Evolutionary conservation across 129 eudicot species (phyloP).

Genomic region (Arctium minus): DNA sequence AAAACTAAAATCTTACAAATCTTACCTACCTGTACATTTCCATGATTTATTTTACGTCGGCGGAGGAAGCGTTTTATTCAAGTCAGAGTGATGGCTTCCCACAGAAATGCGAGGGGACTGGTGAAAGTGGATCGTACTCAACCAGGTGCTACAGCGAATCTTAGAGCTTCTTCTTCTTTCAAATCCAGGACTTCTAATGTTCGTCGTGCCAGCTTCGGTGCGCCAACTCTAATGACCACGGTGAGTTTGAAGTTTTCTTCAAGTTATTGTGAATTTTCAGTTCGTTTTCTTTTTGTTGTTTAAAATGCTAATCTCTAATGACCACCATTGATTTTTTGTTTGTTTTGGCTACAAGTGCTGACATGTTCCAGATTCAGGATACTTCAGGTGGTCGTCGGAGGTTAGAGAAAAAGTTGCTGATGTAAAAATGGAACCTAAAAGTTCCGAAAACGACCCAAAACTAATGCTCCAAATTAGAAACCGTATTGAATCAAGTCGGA

Average conservation of each 20-base stretch:
- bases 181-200: slow-evolving; percentile 39
- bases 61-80: background rate
- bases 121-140: slow-evolving; percentile 33
- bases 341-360: background rate
- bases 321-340: background rate
- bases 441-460: no score
- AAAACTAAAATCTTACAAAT: no score
- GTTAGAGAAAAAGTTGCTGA: no score
- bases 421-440: no score
- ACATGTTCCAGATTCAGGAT: no score
- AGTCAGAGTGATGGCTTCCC: slow-evolving; percentile 28
- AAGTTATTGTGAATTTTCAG: background rate
- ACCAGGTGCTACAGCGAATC: slow-evolving; percentile 7
- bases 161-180: slow-evolving; percentile 53
- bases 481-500: no score
- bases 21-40: background rate
- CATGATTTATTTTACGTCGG: slow-evolving; percentile 1
- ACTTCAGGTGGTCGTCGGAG: no score
- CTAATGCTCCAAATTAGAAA: no score
- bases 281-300: background rate
- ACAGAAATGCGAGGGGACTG: slow-evolving; percentile 45
- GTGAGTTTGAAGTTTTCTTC: slow-evolving; percentile 33
- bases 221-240: slow-evolving; percentile 1
- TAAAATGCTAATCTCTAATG: background rate
- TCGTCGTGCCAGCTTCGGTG: slow-evolving; percentile 55